Evolutionary conservation across 495 filamentous ascomycete species (phyloP).

Genomic region (Lichenothelia convexa): DNA sequence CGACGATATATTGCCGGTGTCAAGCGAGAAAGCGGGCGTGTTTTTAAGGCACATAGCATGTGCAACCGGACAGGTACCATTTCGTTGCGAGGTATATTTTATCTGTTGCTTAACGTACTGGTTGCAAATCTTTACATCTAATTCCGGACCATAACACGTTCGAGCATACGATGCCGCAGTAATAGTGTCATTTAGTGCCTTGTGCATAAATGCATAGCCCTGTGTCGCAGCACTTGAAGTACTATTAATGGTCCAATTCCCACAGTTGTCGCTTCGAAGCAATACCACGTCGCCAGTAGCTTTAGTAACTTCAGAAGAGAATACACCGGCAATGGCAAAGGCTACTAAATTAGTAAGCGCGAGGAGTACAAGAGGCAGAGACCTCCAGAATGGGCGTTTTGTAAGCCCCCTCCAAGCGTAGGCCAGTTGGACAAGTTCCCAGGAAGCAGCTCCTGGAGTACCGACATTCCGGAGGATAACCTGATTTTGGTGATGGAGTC

Average conservation of each 20-base stretch:
- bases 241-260: too few species aligned
- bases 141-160: too few species aligned
- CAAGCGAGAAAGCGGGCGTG: slow-evolving; percentile 1
- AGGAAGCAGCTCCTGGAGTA: slow-evolving; percentile 6
- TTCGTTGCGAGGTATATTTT: too few species aligned
- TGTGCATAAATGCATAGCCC: too few species aligned
- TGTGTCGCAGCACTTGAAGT: too few species aligned
- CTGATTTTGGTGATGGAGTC: slow-evolving; percentile 12
- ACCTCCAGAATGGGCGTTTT: slow-evolving; percentile 2
- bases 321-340: slow-evolving; percentile 7
- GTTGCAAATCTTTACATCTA: too few species aligned
- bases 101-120: too few species aligned
- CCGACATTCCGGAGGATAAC: slow-evolving; percentile 8
- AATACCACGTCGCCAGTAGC: too few species aligned
- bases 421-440: slow-evolving; percentile 1
- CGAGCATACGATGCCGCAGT: too few species aligned
- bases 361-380: slow-evolving; percentile 5
- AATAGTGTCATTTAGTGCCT: too few species aligned
- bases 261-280: too few species aligned
- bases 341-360: slow-evolving; percentile 6
- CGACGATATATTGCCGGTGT: slow-evolving; percentile 8
- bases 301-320: slow-evolving; percentile 9
- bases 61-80: background rate
- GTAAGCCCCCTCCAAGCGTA: slow-evolving; percentile 5
- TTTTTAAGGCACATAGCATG: slow-evolving; percentile 1